These are phyloP conservation scores for Lasiodiplodia sp. DNA, from an alignment of 2,329 filamentous ascomycete species.

Conservation along the genomic window DNA sequence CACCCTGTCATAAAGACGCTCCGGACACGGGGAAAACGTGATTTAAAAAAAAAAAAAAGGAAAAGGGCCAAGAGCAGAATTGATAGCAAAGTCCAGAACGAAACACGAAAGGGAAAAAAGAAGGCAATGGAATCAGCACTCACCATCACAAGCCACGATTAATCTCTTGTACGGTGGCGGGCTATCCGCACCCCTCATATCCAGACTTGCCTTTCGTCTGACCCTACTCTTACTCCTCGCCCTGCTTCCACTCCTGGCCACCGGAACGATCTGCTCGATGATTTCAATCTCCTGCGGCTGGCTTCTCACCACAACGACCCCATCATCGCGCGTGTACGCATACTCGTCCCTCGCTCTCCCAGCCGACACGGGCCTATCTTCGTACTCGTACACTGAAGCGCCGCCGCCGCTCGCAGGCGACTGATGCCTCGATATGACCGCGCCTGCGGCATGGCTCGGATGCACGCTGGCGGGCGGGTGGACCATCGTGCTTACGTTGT, in stretches of 20 bases:
- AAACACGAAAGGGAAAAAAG: not conserved
- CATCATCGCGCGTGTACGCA: constrained; percentile 26
- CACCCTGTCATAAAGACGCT: not conserved
- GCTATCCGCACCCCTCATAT: constrained; percentile 26
- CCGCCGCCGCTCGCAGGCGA: not conserved
- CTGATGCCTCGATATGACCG: not conserved
- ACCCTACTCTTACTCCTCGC: constrained; percentile 23
- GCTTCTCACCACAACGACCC: constrained; percentile 18
- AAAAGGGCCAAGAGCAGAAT: not conserved
- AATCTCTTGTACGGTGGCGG: constrained; percentile 41
- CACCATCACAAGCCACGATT: constrained; percentile 50
- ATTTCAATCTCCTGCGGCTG: constrained; percentile 27
- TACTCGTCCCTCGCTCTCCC: not conserved
- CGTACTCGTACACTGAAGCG: constrained; percentile 9
- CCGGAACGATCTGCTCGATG: constrained; percentile 23
- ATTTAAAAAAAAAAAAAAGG: not conserved
- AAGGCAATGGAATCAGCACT: constrained; percentile 20
- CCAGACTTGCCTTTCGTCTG: constrained; percentile 27
- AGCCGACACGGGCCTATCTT: not conserved
- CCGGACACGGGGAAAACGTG: not conserved
- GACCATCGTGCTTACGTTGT: not conserved
- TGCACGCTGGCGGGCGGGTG: constrained; percentile 10
- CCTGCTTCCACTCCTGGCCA: not conserved
- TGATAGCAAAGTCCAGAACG: not conserved
- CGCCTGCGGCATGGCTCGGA: not conserved